Base-by-base conservation (phyloP, 495 filamentous ascomycete species). In the Aspergillus funiculosus region DNA sequence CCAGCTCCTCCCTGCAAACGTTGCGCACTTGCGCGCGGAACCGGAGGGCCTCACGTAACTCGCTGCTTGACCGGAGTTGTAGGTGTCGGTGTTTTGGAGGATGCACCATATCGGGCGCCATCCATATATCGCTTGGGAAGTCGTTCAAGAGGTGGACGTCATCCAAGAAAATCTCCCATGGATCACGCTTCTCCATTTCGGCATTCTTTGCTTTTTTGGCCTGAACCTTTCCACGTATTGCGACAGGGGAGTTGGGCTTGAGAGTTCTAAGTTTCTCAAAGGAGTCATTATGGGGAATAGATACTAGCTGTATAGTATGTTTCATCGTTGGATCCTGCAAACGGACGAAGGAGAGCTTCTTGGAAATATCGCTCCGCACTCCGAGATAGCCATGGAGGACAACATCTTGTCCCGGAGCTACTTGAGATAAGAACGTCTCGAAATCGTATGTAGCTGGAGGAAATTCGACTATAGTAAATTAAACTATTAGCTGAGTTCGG, bases 71-170 rank as follows among this genome's bases (percentile, higher is more conserved):
- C 9, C 90, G 82, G 5, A 97, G 69, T 55, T 97, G 90, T 6
- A 98, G 71, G 63, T 96, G 86, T 20, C 92, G 81, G 21, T 85
- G 72, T 42, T 86, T 74, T 0, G 81, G 76, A 2, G 85, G 75
- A 57, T 89, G 94, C 1, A 79, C 73, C 15, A 81, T 84, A 39
- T 83, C 78, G 10, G 76, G 67, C 1, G 81, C 84, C 53, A 87
- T 74, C 39, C 91, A 79, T 26, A 94, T 79, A 42, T 92, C 78
- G 35, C 77, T 76, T 1, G 87, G 79, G 37, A 96, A 87, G 1
- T 76, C 68, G 49, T 95, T 95, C 4, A 96, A 67, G 40, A 71
- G 66, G 24, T 76, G 63, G 28, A 98, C 74, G 5, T 74, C 72
- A n/a, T 71, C 52, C 11, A 94, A 59, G n/a, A 68, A 60, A 29